Base-by-base conservation (phyloP, 2,329 filamentous ascomycete genomes). In the Aspergillus pseudonomiae region DNA sequence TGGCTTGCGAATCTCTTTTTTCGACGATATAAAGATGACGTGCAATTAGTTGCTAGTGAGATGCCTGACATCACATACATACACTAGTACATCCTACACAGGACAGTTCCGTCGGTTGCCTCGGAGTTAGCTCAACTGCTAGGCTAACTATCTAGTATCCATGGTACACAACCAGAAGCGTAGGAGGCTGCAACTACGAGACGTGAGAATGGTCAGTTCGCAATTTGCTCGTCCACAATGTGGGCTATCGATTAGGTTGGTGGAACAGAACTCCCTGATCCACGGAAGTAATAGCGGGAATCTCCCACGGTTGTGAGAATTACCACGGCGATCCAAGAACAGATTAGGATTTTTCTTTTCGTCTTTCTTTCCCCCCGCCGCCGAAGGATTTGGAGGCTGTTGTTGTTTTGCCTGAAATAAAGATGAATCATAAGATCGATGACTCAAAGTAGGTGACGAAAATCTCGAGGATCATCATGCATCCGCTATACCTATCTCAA, bases 231-330 rank as follows among this genome's bases (percentile, higher is more conserved):
- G 52, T 48, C 64, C 63, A 46, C 55, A 57, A n/a, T 53, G 64
- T 57, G 66, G 63, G 56, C 46, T 57, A 67, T 59, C 46, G 58
- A 67, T 66, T 65, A 63, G 63, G 64, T 66, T 61, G 61, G 65
- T 64, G 65, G 68, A 64, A 70, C 68, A 60, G 28, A 52, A 32
- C 48, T 52, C 30, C 28, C 41, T 54, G 62, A 67, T 63, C 68
- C 68, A 66, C 67, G 68, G 68, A 65, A 68, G 57, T 50, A 32
- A 30, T 41, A 46, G 50, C 65, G 68, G 68, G 68, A 66, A 66
- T 63, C 63, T 66, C 59, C 68, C 65, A 67, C 57, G 68, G 63
- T 57, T 41, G 55, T 41, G 30, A 60, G 57, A 64, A 52, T 52
- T 32, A 52, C 24, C 16, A 32, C 19, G 28, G 48, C 10, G 12